Percentiles rank a stretch among this genome's conserved stretches.
These are phyloP conservation scores for Lepidium sativum DNA, from an alignment of 345 rosid genomes.

Conservation along the genomic window DNA sequence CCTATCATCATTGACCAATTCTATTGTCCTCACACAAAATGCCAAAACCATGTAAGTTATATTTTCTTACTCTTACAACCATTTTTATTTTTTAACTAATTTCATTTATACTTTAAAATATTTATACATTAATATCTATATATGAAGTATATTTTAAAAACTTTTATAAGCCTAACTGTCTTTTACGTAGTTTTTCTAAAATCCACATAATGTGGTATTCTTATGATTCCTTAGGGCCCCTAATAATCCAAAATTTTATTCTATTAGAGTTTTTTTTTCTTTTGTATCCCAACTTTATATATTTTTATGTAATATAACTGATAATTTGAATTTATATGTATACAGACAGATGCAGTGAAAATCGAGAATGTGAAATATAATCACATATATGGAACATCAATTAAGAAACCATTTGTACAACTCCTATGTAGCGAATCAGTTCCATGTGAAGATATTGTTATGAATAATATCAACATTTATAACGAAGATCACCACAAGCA, in stretches of 20 bases:
- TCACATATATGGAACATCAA: slow-evolving; percentile 32
- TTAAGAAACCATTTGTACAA: slow-evolving; percentile 9
- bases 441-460: slow-evolving; percentile 31
- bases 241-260: too few relatives aligned
- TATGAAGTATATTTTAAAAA: background rate
- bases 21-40: slow-evolving; percentile 37
- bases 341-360: slow-evolving; percentile 37
- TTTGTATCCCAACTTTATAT: too few relatives aligned
- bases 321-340: background rate
- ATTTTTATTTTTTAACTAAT: background rate
- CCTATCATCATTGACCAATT: slow-evolving; percentile 54
- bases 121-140: background rate
- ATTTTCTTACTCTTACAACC: background rate
- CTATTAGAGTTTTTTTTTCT: too few relatives aligned
- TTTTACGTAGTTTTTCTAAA: background rate
- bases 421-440: slow-evolving; percentile 30
- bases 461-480: slow-evolving; percentile 27
- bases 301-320: background rate
- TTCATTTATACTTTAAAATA: background rate
- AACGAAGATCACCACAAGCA: background rate
- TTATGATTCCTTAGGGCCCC: too few relatives aligned
- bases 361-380: slow-evolving; percentile 23
- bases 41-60: slow-evolving; percentile 32
- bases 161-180: background rate
- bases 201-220: background rate